A percentile compares a stretch with the other conserved stretches of the same genome.
Conservation (phyloP, 306 rosid species). For the Rosa persica region DNA sequence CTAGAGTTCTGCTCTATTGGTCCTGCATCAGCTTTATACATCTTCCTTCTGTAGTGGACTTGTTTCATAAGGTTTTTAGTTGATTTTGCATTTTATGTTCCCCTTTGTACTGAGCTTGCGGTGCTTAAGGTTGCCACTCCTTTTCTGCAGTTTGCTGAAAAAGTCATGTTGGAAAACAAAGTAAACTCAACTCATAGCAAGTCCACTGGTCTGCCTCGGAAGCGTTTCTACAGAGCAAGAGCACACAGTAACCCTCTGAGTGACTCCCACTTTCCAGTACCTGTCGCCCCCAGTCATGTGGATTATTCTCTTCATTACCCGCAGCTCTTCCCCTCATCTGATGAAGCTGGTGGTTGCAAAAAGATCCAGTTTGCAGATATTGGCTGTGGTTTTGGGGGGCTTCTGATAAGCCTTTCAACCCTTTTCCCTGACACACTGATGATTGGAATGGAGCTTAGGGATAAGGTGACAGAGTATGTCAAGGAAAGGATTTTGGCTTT, state of each 20-base stretch:
- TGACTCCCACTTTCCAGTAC: slow-evolving; percentile 93
- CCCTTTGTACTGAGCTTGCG: slow-evolving; percentile 1
- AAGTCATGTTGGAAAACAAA: slow-evolving; percentile 55
- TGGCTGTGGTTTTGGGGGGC: slow-evolving; percentile 98
- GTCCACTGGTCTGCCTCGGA: slow-evolving; percentile 90
- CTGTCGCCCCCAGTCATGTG: slow-evolving; percentile 66
- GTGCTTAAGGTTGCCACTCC: slow-evolving; percentile 28
- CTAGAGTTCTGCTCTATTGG: too few relatives aligned
- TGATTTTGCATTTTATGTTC: slow-evolving; percentile 6
- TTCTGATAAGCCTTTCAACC: slow-evolving; percentile 78
- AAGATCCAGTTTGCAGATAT: slow-evolving; percentile 87
- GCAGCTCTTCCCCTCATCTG: slow-evolving; percentile 51
- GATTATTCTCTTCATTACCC: slow-evolving; percentile 81
- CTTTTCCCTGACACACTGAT: slow-evolving; percentile 81
- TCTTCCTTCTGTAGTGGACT: neutral
- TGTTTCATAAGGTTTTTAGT: neutral
- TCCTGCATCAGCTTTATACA: neutral
- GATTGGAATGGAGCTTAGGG: slow-evolving; percentile 98
- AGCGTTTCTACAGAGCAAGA: slow-evolving; percentile 96
- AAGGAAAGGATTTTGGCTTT: slow-evolving; percentile 81
- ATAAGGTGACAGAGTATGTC: slow-evolving; percentile 88
- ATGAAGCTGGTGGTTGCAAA: slow-evolving; percentile 37
- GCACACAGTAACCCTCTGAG: slow-evolving; percentile 98
- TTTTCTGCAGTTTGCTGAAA: slow-evolving; percentile 38
- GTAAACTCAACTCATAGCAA: slow-evolving; percentile 62